Percentiles rank a stretch among this genome's conserved stretches.
Conservation (phyloP, 2,329 filamentous ascomycete genomes). For the Trichoderma sp. region DNA sequence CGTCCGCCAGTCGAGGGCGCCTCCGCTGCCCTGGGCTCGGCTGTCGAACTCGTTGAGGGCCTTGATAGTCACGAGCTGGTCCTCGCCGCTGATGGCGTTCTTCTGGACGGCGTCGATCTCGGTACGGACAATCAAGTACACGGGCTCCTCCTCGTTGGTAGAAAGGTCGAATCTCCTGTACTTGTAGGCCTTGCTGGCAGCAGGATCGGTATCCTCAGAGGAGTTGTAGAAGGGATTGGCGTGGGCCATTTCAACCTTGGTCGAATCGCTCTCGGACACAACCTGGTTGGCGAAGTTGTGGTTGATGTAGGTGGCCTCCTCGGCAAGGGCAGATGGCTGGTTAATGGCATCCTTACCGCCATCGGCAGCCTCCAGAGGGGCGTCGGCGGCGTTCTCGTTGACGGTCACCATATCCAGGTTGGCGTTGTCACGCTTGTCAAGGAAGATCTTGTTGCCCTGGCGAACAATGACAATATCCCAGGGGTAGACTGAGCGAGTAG, state of each 20-base stretch:
- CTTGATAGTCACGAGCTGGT: slow-evolving; percentile 90
- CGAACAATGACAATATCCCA: slow-evolving; percentile 96
- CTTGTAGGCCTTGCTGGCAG: slow-evolving; percentile 96
- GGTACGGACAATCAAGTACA: slow-evolving; percentile 90
- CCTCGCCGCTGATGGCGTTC: slow-evolving; percentile 88
- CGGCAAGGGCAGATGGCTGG: slow-evolving; percentile 86
- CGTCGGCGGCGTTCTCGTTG: slow-evolving; percentile 97
- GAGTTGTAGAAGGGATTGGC: slow-evolving; percentile 98
- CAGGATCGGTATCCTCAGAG: slow-evolving; percentile 86
- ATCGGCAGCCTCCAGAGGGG: slow-evolving; percentile 86
- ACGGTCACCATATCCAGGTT: slow-evolving; percentile 97
- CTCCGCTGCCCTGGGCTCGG: slow-evolving; percentile 93
- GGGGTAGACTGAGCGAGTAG: slow-evolving; percentile 92
- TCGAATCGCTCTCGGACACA: slow-evolving; percentile 75
- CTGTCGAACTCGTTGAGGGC: slow-evolving; percentile 98
- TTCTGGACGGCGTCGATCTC: slow-evolving; percentile 95
- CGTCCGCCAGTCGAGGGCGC: slow-evolving; percentile 93
- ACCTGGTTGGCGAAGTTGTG: slow-evolving; percentile 99
- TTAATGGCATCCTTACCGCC: slow-evolving; percentile 94
- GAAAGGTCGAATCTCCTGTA: slow-evolving; percentile 97
- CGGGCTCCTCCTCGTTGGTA: slow-evolving; percentile 89
- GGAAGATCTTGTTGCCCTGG: slow-evolving; percentile 95
- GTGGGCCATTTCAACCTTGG: slow-evolving; percentile 81
- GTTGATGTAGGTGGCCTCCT: slow-evolving; percentile 99
- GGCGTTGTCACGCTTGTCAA: slow-evolving; percentile 97